Percentiles rank a stretch among this genome's conserved stretches.
phyloP scores from a whole-genome alignment of 225 moss, liverwort and hornwort genomes.

The Sphagnum contortum region DNA sequence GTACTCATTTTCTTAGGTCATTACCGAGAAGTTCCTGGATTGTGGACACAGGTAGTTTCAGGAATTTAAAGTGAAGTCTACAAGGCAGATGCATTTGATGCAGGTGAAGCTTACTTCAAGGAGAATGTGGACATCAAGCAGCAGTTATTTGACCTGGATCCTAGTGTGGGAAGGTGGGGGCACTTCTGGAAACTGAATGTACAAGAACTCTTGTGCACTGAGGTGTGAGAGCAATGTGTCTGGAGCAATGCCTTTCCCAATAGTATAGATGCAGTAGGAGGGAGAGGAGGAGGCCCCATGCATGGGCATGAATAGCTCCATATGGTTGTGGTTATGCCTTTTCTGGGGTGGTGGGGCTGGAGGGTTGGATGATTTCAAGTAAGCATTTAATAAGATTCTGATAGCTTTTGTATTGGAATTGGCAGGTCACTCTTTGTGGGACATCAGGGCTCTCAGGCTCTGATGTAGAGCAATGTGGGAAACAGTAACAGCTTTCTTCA shows the following conservation, averaged over 20 bases:
- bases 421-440: constrained; percentile 77
- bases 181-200: too few species aligned
- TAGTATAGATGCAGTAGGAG: neutral
- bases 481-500: too few species aligned
- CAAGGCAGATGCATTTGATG: constrained; percentile 58
- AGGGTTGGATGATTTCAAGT: too few species aligned
- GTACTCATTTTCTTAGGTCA: neutral
- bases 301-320: neutral
- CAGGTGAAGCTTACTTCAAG: constrained; percentile 68
- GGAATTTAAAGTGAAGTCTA: constrained; percentile 36
- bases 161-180: constrained; percentile 12
- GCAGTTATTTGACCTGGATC: constrained; percentile 72
- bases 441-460: constrained; percentile 90
- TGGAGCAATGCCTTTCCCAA: neutral
- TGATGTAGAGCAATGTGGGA: constrained; percentile 65
- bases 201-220: neutral
- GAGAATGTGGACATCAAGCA: constrained; percentile 96
- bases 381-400: neutral
- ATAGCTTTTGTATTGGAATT: neutral
- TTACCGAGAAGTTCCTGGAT: neutral
- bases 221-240: constrained; percentile 58
- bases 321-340: neutral
- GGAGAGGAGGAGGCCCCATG: neutral
- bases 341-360: too few species aligned
- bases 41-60: constrained; percentile 8